Conservation (phyloP, 495 filamentous ascomycete species). For the Lasiosphaeriaceae sp. region DNA sequence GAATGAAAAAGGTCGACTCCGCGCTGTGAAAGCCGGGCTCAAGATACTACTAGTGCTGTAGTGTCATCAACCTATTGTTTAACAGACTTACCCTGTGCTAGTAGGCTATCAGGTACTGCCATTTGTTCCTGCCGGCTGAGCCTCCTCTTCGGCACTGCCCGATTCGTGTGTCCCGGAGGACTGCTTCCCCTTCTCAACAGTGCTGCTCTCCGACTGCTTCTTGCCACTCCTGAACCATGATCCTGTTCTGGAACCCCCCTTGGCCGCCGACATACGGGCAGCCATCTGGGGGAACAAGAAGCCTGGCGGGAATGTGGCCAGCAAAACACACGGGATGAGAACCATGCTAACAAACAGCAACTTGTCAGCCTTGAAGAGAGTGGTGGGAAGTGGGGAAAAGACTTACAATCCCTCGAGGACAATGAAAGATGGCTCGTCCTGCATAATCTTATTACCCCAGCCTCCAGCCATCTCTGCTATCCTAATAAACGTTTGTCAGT, state of each 20-base stretch:
- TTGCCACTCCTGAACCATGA: too few species aligned
- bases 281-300: conserved; percentile 40
- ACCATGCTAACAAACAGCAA: conserved; percentile 30
- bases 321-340: conserved; percentile 29
- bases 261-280: conserved; percentile 21
- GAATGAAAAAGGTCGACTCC: too few species aligned
- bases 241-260: background rate
- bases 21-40: too few species aligned
- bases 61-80: too few species aligned
- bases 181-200: too few species aligned
- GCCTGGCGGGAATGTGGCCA: conserved; percentile 35
- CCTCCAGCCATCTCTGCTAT: conserved; percentile 66
- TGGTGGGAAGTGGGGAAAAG: background rate
- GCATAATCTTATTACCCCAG: conserved; percentile 66
- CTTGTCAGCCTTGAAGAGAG: background rate
- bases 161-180: too few species aligned
- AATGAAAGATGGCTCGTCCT: conserved; percentile 60
- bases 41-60: too few species aligned
- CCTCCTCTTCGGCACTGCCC: too few species aligned
- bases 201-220: too few species aligned
- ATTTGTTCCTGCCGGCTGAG: too few species aligned
- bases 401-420: conserved; percentile 52
- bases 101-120: too few species aligned
- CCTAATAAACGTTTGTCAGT: conserved; percentile 17
- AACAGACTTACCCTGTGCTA: too few species aligned